Conservation (phyloP, 495 filamentous ascomycete species). For the Hamigera avellanea region DNA sequence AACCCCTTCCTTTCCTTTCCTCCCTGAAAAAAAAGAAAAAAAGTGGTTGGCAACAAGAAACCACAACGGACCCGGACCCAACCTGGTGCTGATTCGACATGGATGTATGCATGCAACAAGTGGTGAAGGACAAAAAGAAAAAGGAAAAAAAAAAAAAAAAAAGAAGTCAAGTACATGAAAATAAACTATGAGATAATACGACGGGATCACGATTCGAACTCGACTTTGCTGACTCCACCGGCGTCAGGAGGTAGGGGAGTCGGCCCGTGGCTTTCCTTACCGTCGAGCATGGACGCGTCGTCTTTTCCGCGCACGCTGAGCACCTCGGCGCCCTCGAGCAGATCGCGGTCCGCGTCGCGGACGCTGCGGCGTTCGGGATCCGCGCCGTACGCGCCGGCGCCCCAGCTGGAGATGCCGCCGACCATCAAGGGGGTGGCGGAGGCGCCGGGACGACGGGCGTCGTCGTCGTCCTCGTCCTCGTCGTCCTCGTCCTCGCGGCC, state of each 20-base stretch:
- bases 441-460: slow-evolving; percentile 10
- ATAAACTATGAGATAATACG: no score
- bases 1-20: no score
- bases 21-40: no score
- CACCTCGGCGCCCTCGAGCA: slow-evolving; percentile 71
- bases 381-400: slow-evolving; percentile 36
- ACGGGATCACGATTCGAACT: neutral
- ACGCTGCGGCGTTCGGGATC: slow-evolving; percentile 51
- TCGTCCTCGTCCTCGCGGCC: slow-evolving; percentile 66
- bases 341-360: slow-evolving; percentile 60
- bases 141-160: no score
- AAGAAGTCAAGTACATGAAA: no score
- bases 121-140: no score
- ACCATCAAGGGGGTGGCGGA: slow-evolving; percentile 18
- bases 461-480: slow-evolving; percentile 56
- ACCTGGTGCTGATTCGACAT: no score
- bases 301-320: slow-evolving; percentile 18
- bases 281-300: neutral
- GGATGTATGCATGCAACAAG: no score
- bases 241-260: no score
- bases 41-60: no score
- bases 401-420: slow-evolving; percentile 34
- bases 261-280: no score
- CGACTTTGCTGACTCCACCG: neutral
- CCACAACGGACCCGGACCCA: no score